Evolutionary conservation across 805 yeast species (phyloP), one percentile per base, ranked within the genome.

Genomic region (Jamesozyma gamospora): DNA sequence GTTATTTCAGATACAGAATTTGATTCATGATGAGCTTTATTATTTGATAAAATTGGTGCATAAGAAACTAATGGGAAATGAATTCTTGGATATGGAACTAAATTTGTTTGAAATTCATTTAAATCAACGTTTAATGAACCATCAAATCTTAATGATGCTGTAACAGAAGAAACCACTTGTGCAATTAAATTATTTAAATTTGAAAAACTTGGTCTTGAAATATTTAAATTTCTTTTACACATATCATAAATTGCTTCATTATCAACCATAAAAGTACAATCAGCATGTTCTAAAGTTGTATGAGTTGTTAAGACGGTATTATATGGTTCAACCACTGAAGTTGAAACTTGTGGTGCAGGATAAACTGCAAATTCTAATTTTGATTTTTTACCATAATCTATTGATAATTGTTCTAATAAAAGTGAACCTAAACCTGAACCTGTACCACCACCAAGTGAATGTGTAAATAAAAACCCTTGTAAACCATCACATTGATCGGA

Each of bases 31-130:
- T 75, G 75, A 38, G 95, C 90, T 76, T 94, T 87, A 39, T 81
- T 72, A 55, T 83, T 87, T 29, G 96, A 83, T 60, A 87, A 74
- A 44, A 92, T 94, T 50, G 98, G 98, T 16, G 97, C 95, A 62
- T 92, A 92, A 39, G 96, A 87, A 43, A 92, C 97, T 66, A 92
- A 79, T 62, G 98, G 98, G 92, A 92, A 92, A 70, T 92, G 98
- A 58, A 92, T 92, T 74, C 98, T 86, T 69, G 98, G 98, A 71
- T 86, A 92, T 60, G 98, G 98, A 41, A 92, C 98, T 72, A 92
- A 74, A 67, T 92, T 92, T 44, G 98, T 92, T 71, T 92, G 98
- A 76, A 92, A 92, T 69, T 92, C 98, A 65, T 92, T 92, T 63
- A 92, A 77, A 68, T 92, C 98, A 48, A 92, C 98, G 63, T 92